A percentile compares a stretch with the other conserved stretches of the same genome.
Evolutionary conservation across 345 rosid species (phyloP).

Genomic region (Eucalyptus decipiens): DNA sequence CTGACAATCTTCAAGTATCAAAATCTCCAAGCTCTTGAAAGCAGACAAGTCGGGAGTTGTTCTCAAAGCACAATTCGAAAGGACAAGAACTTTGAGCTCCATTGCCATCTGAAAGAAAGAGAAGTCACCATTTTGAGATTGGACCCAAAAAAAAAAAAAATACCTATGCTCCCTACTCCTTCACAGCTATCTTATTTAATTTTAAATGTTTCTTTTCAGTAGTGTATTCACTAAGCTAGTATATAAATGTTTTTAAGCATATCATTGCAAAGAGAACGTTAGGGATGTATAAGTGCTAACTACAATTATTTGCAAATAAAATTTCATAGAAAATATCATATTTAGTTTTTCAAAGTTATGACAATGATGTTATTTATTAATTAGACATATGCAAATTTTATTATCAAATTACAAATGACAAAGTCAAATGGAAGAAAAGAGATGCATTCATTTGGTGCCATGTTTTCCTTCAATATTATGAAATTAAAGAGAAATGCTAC

Average conservation of each 20-base stretch:
- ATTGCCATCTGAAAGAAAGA: neutral
- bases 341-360: accelerated
- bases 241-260: too few relatives aligned
- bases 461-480: too few relatives aligned
- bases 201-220: too few relatives aligned
- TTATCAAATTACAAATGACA: neutral
- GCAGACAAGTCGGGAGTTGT: neutral
- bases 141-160: neutral
- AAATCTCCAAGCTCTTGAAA: neutral
- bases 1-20: accelerated
- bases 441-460: too few relatives aligned
- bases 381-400: neutral
- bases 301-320: too few relatives aligned
- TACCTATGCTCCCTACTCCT: accelerated
- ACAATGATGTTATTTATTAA: accelerated
- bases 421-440: too few relatives aligned
- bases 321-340: too few relatives aligned
- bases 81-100: accelerated
- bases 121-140: accelerated
- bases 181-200: accelerated
- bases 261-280: accelerated
- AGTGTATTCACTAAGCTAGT: accelerated
- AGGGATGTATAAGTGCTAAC: accelerated
- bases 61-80: accelerated
- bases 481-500: neutral